These are phyloP conservation scores for Trametes meyenii DNA, from an alignment of 768 basidiomycete genomes.

Conservation along the genomic window DNA sequence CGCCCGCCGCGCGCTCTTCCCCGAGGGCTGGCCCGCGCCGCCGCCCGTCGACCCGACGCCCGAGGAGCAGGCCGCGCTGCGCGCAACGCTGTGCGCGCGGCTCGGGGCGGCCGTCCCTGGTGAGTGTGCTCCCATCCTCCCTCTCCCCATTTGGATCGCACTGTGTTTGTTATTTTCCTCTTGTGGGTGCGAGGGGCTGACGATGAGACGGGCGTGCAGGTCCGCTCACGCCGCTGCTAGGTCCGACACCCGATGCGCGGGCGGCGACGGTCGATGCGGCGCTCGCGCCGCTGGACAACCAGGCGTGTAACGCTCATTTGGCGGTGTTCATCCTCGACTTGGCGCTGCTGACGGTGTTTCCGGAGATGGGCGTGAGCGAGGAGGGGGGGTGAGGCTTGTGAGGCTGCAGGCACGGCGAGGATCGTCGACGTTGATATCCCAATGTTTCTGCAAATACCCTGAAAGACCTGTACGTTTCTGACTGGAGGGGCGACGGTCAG, in stretches of 20 bases:
- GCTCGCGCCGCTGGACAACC: constrained; percentile 62
- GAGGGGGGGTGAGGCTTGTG: constrained; percentile 7
- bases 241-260: constrained; percentile 46
- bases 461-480: too few relatives aligned
- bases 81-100: constrained; percentile 42
- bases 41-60: constrained; percentile 71
- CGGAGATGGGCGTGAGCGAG: constrained; percentile 60
- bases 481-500: too few relatives aligned
- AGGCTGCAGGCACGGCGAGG: neutral
- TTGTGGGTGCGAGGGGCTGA: neutral
- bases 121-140: constrained; percentile 29
- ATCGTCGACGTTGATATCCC: neutral
- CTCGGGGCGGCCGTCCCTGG: constrained; percentile 48
- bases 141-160: neutral
- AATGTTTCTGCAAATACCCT: too few relatives aligned
- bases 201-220: constrained; percentile 35
- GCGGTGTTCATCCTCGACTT: constrained; percentile 74
- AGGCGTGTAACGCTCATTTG: constrained; percentile 80
- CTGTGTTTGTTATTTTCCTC: too few relatives aligned
- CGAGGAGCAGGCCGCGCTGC: constrained; percentile 72
- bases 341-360: constrained; percentile 71
- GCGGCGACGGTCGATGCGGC: constrained; percentile 50
- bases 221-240: constrained; percentile 55
- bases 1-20: constrained; percentile 78
- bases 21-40: constrained; percentile 84